Evolutionary conservation across 2,329 filamentous ascomycete species (phyloP).

Genomic region (Apiospora kogelbergensis): DNA sequence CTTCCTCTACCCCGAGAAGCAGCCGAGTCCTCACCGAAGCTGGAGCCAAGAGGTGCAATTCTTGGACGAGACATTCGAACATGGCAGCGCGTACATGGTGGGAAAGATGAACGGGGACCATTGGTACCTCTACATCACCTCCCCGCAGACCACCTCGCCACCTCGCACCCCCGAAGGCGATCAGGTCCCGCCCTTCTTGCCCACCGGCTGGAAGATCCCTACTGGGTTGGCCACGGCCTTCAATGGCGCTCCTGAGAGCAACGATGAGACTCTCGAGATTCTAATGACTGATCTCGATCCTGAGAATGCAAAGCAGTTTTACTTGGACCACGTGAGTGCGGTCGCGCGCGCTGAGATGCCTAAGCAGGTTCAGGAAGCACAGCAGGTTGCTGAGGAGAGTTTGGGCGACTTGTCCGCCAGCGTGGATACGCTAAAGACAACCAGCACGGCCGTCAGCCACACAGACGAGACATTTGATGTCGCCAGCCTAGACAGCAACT

Average conservation of each 20-base stretch:
- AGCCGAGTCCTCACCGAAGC: slow-evolving; percentile 91
- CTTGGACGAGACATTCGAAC: slow-evolving; percentile 86
- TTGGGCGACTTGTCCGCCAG: slow-evolving; percentile 59
- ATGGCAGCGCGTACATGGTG: slow-evolving; percentile 98
- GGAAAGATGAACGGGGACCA: slow-evolving; percentile 99
- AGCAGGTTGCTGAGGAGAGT: slow-evolving; percentile 57
- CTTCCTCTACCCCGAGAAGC: slow-evolving; percentile 92
- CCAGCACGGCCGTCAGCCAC: slow-evolving; percentile 38
- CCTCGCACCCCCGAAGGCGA: slow-evolving; percentile 71
- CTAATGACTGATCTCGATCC: slow-evolving; percentile 72
- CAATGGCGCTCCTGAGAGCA: slow-evolving; percentile 41
- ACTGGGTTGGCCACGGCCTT: slow-evolving; percentile 43
- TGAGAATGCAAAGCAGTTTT: slow-evolving; percentile 70
- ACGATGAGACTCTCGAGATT: slow-evolving; percentile 76
- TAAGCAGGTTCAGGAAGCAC: slow-evolving; percentile 64
- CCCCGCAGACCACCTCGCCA: slow-evolving; percentile 74
- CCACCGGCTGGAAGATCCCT: slow-evolving; percentile 56
- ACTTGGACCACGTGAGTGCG: slow-evolving; percentile 74
- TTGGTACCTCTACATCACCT: slow-evolving; percentile 97
- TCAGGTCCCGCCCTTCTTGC: slow-evolving; percentile 33
- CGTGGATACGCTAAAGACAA: slow-evolving; percentile 34
- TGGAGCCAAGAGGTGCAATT: slow-evolving; percentile 96
- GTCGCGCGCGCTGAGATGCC: slow-evolving; percentile 81
- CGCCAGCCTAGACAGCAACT: slow-evolving; percentile 66
- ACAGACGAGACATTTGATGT: slow-evolving; percentile 71